Base-by-base conservation (phyloP, 1,284 basidiomycete species). In the Trichosporon coremiiforme region DNA sequence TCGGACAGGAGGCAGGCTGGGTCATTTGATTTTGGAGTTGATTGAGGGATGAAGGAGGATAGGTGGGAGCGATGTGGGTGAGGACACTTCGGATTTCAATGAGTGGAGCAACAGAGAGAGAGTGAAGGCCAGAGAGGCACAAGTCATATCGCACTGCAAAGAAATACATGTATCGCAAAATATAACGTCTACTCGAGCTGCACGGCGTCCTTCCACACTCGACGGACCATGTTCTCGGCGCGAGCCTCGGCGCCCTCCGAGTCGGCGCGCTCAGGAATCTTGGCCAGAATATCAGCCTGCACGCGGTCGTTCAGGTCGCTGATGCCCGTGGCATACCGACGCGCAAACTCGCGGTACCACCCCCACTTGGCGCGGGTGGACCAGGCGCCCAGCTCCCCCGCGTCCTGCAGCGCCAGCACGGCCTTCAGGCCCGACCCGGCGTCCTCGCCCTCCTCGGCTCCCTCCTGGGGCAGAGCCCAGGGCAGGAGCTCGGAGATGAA, bases 261-360 rank as follows among this genome's bases (percentile, higher is more conserved):
- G 0, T 67, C 71, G n/a, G 53, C 63, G 2, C 70, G 53, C 6
- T 36, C 67, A 29, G 66, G 17, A 3, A 70, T 62, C 4, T 53
- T 29, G 6, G 63, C 70, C 20, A 77, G 73, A n/a, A 78, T 71
- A 20, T 65, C 60, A 33, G 65, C 65, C 65, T 79, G 73, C 17
- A 80, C 71, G 10, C 68, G 55, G 33, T 76, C 74, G 2, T 71
- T 71, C 17, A 81, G 71, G 3, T 75, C 73, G 47, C 73, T 65
- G 22, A 81, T 68, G 65, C 78, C 78, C 7, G 64, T 33, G 9
- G 72, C 71, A 65, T 79, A 81, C 22, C 76, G 67, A 66, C 83
- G 71, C 60, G 82, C 75, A 74, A 81, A 83, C 71, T 84, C 79
- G 65, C 77, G 77, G 70, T 75, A 83, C 80, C 81, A 84, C 0